These are phyloP conservation scores for Xerocomus nothofagi DNA, from an alignment of 1,284 basidiomycete species.

Conservation along the genomic window DNA sequence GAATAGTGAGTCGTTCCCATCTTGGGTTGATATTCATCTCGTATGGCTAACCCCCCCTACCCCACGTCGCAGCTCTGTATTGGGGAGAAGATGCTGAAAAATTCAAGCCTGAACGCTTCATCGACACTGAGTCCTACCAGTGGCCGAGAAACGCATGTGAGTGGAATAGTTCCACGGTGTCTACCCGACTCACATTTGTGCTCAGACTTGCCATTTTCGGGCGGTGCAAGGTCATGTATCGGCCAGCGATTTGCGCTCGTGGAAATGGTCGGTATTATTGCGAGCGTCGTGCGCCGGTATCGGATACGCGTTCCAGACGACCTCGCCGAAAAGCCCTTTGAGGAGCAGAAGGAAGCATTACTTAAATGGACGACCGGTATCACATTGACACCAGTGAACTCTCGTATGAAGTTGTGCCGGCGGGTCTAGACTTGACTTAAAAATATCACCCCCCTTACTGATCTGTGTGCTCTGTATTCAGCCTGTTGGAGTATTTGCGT, in stretches of 20 bases:
- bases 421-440: conserved; percentile 11
- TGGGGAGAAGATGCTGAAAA: conserved; percentile 46
- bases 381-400: conserved; percentile 33
- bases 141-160: conserved; percentile 40
- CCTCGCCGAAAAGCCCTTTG: conserved; percentile 25
- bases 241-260: conserved; percentile 37
- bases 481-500: background rate
- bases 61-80: conserved; percentile 27
- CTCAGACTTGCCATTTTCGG: conserved; percentile 40
- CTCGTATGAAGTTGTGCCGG: conserved; percentile 23
- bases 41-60: background rate
- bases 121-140: conserved; percentile 39
- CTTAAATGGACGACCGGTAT: conserved; percentile 35
- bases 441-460: background rate
- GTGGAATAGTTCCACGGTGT: background rate
- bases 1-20: conserved; percentile 31
- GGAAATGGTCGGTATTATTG: conserved; percentile 31
- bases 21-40: background rate
- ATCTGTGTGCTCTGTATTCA: background rate
- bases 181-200: background rate
- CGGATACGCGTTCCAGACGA: conserved; percentile 36
- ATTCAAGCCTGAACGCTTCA: conserved; percentile 49
- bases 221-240: conserved; percentile 42
- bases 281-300: conserved; percentile 32
- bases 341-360: conserved; percentile 30